Percentiles rank a stretch among this genome's conserved stretches.
Evolutionary conservation across 371 early-diverging fungal genomes (phyloP).

Genomic region (Mucor piriformis): DNA sequence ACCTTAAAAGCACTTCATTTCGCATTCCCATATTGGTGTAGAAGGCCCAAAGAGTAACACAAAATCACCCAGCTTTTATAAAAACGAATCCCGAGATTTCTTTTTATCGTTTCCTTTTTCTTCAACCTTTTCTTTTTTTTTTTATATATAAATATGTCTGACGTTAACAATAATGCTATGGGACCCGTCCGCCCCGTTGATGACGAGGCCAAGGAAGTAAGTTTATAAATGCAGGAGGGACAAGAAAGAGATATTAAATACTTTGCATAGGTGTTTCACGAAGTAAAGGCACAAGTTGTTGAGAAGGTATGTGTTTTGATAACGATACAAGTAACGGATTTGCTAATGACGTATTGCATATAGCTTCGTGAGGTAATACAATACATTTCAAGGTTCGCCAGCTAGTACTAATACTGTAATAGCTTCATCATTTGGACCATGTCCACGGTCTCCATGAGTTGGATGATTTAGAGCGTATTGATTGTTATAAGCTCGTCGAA

Average conservation of each 20-base stretch:
- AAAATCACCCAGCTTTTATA: background rate
- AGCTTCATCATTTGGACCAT: conserved; percentile 49
- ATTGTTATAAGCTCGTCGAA: conserved; percentile 46
- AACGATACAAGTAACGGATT: background rate
- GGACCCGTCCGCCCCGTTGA: conserved; percentile 43
- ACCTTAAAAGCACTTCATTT: no score
- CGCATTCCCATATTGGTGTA: no score
- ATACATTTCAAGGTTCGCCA: background rate
- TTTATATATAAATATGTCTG: conserved; percentile 43
- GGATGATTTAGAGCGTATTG: conserved; percentile 51
- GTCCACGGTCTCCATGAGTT: conserved; percentile 52
- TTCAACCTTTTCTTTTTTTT: background rate
- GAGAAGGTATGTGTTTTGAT: conserved; percentile 29
- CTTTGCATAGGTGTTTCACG: conserved; percentile 36
- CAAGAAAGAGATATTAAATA: background rate
- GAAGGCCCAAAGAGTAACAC: no score
- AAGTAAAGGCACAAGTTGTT: conserved; percentile 43
- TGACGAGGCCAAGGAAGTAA: conserved; percentile 47
- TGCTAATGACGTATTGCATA: background rate
- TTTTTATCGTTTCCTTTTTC: background rate
- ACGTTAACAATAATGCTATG: conserved; percentile 52
- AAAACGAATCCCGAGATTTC: background rate
- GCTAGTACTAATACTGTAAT: background rate
- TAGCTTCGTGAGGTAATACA: conserved; percentile 36
- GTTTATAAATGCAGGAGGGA: conserved; percentile 8